These are phyloP conservation scores for Candida sanyaensis DNA, from an alignment of 1,139 yeast genomes.

Conservation along the genomic window DNA sequence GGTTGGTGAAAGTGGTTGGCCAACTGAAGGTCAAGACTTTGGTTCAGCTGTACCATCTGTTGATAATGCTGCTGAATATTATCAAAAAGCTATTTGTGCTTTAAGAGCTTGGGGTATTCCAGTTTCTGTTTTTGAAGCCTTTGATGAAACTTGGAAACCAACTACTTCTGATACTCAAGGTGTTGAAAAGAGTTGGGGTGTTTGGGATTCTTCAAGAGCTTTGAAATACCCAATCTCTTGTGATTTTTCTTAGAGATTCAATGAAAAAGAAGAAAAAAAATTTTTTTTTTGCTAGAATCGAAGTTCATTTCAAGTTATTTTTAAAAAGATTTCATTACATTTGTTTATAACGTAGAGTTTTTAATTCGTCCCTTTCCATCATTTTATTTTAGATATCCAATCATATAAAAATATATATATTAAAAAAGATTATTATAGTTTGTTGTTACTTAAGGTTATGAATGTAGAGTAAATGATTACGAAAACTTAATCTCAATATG, in stretches of 20 bases:
- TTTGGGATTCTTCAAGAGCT: conserved; percentile 58
- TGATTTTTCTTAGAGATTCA: conserved; percentile 32
- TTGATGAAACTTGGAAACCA: conserved; percentile 96
- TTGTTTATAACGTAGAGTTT: no score
- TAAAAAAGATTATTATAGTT: no score
- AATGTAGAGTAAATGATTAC: no score
- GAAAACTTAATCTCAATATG: no score
- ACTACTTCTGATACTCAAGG: conserved; percentile 79
- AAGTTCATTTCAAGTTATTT: no score
- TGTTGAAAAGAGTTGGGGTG: conserved; percentile 95
- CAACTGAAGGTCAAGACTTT: conserved; percentile 80
- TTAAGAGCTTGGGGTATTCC: conserved; percentile 95
- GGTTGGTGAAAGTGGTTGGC: conserved; percentile 99
- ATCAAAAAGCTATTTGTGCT: conserved; percentile 88
- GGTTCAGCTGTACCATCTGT: conserved; percentile 66
- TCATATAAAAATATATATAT: no score
- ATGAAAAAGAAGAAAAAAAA: no score
- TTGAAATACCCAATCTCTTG: conserved; percentile 64
- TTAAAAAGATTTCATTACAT: no score
- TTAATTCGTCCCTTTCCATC: no score
- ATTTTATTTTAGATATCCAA: no score
- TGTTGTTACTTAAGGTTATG: no score
- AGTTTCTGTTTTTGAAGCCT: conserved; percentile 90
- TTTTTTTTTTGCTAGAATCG: background rate
- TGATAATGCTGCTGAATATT: conserved; percentile 73